Percentiles rank a stretch among this genome's conserved stretches.
These are phyloP conservation scores for Saccharomycopsis schoenii DNA, from an alignment of 805 yeast species.

Conservation along the genomic window DNA sequence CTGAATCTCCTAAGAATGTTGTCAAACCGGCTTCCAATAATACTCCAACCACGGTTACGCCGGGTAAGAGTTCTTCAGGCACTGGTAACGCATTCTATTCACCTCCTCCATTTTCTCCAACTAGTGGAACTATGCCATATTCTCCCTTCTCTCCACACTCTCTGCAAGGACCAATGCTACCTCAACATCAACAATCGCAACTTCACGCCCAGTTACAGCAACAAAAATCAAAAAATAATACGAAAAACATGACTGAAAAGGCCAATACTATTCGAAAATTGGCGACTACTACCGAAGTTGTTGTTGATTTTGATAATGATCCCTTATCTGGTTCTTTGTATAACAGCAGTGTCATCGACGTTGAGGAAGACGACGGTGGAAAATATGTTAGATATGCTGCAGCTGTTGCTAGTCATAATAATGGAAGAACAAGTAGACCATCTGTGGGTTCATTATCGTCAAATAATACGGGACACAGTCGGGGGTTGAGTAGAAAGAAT, in stretches of 20 bases:
- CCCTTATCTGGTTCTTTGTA: slow-evolving; percentile 8
- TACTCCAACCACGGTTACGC: neutral
- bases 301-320: slow-evolving; percentile 14
- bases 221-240: neutral
- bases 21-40: neutral
- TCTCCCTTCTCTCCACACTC: neutral
- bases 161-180: neutral
- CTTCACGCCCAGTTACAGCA: neutral
- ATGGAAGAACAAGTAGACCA: neutral
- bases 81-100: slow-evolving; percentile 1
- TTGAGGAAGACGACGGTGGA: slow-evolving; percentile 17
- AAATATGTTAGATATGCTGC: slow-evolving; percentile 4
- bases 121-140: neutral
- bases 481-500: neutral
- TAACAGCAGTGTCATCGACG: slow-evolving; percentile 10
- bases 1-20: neutral
- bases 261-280: slow-evolving; percentile 14
- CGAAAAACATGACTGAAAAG: neutral
- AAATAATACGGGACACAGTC: neutral
- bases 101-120: neutral
- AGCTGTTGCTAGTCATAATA: neutral
- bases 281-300: slow-evolving; percentile 11
- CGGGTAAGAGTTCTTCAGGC: neutral
- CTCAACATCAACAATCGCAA: neutral
- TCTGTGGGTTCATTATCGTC: neutral